A percentile compares a stretch with the other conserved stretches of the same genome.
Conservation (phyloP, 192 early-diverging fungal species). For the Coemansia sp. region DNA sequence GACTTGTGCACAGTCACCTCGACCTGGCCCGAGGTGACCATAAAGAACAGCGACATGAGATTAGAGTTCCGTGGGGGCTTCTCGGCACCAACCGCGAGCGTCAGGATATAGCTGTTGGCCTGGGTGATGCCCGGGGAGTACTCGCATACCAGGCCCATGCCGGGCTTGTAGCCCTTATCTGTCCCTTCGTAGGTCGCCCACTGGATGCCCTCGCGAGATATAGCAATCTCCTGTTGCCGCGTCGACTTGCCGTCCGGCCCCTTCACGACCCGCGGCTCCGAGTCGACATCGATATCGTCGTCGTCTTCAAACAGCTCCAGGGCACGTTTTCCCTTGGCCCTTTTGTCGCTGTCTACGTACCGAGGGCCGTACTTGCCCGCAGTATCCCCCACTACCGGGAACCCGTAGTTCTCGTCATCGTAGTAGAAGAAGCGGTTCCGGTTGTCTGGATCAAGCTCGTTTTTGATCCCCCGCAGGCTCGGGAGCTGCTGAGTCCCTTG, state of each 20-base stretch:
- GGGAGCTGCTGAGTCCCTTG: conserved; percentile 6
- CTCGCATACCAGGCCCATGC: conserved; percentile 15
- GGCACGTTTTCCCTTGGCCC: conserved; percentile 5
- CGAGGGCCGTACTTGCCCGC: conserved; percentile 16
- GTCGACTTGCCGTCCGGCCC: conserved; percentile 9
- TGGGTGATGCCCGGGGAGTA: conserved; percentile 5
- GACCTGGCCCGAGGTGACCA: conserved; percentile 35
- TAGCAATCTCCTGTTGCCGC: conserved; percentile 6
- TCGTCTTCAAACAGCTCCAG: conserved; percentile 20
- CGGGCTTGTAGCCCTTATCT: conserved; percentile 18
- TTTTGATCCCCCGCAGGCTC: conserved; percentile 14
- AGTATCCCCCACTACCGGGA: conserved; percentile 15
- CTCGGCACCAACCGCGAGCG: conserved; percentile 21
- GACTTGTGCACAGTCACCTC: conserved; percentile 26
- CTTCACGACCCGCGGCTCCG: conserved; percentile 6
- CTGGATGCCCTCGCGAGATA: conserved; percentile 29
- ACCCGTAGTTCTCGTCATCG: conserved; percentile 40
- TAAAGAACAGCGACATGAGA: conserved; percentile 15
- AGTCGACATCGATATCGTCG: conserved; percentile 27
- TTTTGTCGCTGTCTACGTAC: background rate
- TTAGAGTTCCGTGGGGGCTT: conserved; percentile 24
- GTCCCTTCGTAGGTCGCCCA: conserved; percentile 14
- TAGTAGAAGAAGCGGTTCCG: conserved; percentile 37
- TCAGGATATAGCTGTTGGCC: conserved; percentile 18
- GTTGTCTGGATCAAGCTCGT: conserved; percentile 23